Evolutionary conservation across 768 basidiomycete species (phyloP).

Genomic region (Collybia sp.): DNA sequence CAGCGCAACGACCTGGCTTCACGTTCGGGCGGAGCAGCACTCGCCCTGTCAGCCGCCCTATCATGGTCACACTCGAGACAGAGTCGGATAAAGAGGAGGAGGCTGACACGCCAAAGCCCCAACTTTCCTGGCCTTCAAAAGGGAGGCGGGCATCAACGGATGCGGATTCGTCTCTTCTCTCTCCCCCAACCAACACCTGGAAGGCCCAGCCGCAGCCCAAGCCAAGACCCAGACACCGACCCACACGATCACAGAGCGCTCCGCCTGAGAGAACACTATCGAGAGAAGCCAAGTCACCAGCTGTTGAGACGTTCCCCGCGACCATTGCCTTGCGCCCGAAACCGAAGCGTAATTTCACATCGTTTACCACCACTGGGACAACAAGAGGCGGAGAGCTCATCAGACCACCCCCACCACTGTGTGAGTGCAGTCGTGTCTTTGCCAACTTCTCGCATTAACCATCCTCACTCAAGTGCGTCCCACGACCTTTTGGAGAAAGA

Average conservation of each 20-base stretch:
- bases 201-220: slow-evolving; percentile 22
- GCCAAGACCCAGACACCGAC: slow-evolving; percentile 27
- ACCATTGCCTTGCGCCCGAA: slow-evolving; percentile 6
- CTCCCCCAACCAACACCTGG: slow-evolving; percentile 46
- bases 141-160: neutral
- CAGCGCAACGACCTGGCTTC: slow-evolving; percentile 24
- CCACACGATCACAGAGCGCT: slow-evolving; percentile 43
- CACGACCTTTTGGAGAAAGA: slow-evolving; percentile 77
- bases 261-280: slow-evolving; percentile 31
- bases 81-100: slow-evolving; percentile 16
- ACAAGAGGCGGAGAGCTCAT: slow-evolving; percentile 42
- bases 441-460: neutral
- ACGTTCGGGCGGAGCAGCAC: slow-evolving; percentile 24
- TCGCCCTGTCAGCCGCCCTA: slow-evolving; percentile 22
- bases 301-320: slow-evolving; percentile 9
- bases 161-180: slow-evolving; percentile 32
- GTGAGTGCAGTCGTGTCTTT: slow-evolving; percentile 33
- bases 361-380: slow-evolving; percentile 20
- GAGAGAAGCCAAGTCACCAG: neutral
- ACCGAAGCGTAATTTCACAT: slow-evolving; percentile 23
- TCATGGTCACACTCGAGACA: slow-evolving; percentile 40
- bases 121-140: slow-evolving; percentile 4
- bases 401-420: slow-evolving; percentile 59
- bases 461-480: slow-evolving; percentile 55
- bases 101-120: slow-evolving; percentile 3